Evolutionary conservation across 192 early-diverging fungal genomes (phyloP).

Genomic region (Umbelopsis sp.): DNA sequence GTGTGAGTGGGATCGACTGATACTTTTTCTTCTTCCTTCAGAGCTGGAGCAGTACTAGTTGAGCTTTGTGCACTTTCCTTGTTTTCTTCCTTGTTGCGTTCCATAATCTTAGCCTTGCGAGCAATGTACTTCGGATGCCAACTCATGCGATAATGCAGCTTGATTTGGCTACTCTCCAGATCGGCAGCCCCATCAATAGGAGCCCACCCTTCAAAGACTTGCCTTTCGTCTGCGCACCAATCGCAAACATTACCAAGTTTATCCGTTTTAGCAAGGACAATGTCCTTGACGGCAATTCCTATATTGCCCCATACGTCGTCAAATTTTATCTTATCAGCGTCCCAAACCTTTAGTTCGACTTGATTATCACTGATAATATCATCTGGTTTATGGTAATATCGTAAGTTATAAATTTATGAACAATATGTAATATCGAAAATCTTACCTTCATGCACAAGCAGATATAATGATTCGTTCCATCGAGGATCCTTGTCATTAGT

Average conservation of each 20-base stretch:
- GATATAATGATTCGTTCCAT: constrained; percentile 31
- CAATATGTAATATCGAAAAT: background rate
- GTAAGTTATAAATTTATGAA: too few species aligned
- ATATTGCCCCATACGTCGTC: constrained; percentile 29
- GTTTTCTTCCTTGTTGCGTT: background rate
- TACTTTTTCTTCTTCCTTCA: background rate
- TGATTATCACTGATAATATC: constrained; percentile 23
- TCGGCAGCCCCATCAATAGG: constrained; percentile 29
- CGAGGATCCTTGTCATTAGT: constrained; percentile 29
- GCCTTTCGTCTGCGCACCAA: constrained; percentile 22
- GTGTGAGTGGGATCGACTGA: background rate
- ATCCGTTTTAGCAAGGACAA: constrained; percentile 11
- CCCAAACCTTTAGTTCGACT: constrained; percentile 33
- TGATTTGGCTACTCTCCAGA: constrained; percentile 20
- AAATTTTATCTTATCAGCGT: constrained; percentile 31
- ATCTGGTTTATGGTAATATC: background rate
- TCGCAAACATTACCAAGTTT: constrained; percentile 23
- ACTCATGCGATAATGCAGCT: constrained; percentile 24
- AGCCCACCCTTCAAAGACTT: constrained; percentile 31
- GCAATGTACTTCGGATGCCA: constrained; percentile 34
- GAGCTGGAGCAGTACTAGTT: background rate
- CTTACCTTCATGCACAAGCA: constrained; percentile 23
- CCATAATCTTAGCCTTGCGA: constrained; percentile 14
- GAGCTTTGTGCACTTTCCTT: background rate
- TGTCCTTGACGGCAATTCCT: constrained; percentile 21